Conservation (phyloP, 2,329 filamentous ascomycete genomes). For the Byssoonygena ceratinophila region DNA sequence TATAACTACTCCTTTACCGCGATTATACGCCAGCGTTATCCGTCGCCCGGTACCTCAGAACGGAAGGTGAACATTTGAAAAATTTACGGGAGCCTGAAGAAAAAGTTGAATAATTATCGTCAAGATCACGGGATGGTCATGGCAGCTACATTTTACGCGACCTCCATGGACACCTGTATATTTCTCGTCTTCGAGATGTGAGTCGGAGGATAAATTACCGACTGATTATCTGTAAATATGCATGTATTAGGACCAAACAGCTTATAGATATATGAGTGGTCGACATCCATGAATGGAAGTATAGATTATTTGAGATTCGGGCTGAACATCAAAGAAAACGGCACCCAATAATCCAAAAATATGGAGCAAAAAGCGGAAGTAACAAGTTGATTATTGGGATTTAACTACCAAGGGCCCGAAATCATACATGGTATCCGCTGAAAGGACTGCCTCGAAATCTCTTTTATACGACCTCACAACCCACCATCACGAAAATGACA, state of each 20-base stretch:
- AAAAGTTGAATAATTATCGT: neutral
- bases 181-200: neutral
- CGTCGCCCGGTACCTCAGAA: neutral
- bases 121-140: neutral
- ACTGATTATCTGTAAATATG: neutral
- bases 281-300: neutral
- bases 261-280: neutral
- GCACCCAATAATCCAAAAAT: too few species aligned
- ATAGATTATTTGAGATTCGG: neutral
- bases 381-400: too few species aligned
- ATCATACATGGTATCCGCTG: too few species aligned
- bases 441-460: too few species aligned
- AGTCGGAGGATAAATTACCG: neutral
- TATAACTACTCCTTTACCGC: conserved; percentile 1
- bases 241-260: neutral
- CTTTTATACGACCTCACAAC: too few species aligned
- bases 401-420: too few species aligned
- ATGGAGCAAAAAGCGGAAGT: too few species aligned
- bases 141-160: neutral
- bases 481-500: too few species aligned
- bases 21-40: neutral
- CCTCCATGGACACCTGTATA: neutral
- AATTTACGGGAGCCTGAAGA: neutral
- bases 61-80: neutral
- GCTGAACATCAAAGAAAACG: too few species aligned